A percentile compares a stretch with the other conserved stretches of the same genome.
These are phyloP conservation scores for Pythium monospermum DNA, from an alignment of 352 stramenopile genomes.

Conservation along the genomic window DNA sequence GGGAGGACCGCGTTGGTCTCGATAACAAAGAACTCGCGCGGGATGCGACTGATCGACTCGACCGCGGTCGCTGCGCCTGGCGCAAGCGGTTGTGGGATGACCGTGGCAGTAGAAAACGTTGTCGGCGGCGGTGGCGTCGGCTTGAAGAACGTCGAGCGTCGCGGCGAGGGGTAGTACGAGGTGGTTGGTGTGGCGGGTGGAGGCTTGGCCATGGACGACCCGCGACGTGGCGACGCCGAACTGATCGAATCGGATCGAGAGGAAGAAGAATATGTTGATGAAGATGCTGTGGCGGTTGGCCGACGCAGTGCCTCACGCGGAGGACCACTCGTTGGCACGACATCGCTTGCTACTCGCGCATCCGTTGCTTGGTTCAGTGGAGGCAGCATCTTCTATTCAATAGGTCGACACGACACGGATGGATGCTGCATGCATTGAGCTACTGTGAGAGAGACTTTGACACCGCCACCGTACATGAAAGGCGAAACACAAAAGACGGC, in stretches of 20 bases:
- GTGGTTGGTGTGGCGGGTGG: neutral
- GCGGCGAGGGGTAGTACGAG: slow-evolving; percentile 1
- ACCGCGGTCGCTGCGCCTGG: slow-evolving; percentile 4
- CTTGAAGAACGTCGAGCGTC: slow-evolving; percentile 1
- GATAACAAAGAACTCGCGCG: slow-evolving; percentile 74
- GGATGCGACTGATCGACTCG: slow-evolving; percentile 32
- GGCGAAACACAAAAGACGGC: no score
- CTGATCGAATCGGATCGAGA: neutral
- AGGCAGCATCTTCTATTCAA: no score
- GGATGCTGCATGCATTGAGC: no score
- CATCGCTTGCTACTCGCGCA: neutral
- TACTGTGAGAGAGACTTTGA: no score
- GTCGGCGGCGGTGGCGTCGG: neutral
- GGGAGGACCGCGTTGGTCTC: slow-evolving; percentile 64
- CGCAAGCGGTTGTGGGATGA: neutral
- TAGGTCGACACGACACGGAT: no score
- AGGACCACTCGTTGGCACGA: neutral
- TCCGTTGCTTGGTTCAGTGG: neutral
- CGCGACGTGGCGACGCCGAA: neutral
- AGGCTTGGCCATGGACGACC: slow-evolving; percentile 10
- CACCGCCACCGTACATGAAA: no score
- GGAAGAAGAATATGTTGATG: neutral
- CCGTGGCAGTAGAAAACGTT: neutral
- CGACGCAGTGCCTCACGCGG: slow-evolving; percentile 4
- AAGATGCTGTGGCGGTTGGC: neutral